Percentiles rank a stretch among this genome's conserved stretches.
phyloP scores from a whole-genome alignment of 805 yeast species.

The Candida methanosorbosa region DNA sequence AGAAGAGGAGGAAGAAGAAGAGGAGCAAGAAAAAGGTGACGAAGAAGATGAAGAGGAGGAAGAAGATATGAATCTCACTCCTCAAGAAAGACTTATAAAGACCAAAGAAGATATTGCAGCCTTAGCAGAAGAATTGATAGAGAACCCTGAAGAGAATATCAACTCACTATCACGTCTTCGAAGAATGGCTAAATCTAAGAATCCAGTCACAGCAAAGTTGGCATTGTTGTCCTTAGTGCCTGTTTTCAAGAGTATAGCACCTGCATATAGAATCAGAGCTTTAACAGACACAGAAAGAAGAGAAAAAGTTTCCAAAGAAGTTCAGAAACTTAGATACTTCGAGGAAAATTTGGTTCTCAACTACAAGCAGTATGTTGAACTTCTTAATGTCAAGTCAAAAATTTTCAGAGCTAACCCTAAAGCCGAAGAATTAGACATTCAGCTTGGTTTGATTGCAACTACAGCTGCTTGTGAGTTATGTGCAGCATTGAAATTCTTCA shows the following conservation, averaged over 20 bases:
- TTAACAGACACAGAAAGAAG: slow-evolving; percentile 71
- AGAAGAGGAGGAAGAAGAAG: slow-evolving; percentile 8
- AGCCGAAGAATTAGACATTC: slow-evolving; percentile 25
- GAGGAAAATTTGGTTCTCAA: slow-evolving; percentile 70
- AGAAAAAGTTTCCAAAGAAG: slow-evolving; percentile 79
- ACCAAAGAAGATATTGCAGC: slow-evolving; percentile 81
- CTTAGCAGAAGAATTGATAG: slow-evolving; percentile 66
- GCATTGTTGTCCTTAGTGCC: slow-evolving; percentile 75
- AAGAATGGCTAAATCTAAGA: slow-evolving; percentile 60
- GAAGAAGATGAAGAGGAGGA: slow-evolving; percentile 19
- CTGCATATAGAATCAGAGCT: slow-evolving; percentile 81
- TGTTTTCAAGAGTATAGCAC: slow-evolving; percentile 77
- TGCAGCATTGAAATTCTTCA: slow-evolving; percentile 65
- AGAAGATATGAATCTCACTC: slow-evolving; percentile 37
- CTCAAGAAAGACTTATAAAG: slow-evolving; percentile 44
- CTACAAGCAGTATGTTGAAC: slow-evolving; percentile 59
- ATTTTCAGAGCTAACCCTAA: slow-evolving; percentile 23
- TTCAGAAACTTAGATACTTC: slow-evolving; percentile 65
- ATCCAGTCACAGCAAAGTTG: slow-evolving; percentile 57
- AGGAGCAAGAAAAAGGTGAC: slow-evolving; percentile 8
- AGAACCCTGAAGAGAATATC: slow-evolving; percentile 84
- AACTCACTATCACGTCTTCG: slow-evolving; percentile 55
- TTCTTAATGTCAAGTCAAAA: slow-evolving; percentile 31
- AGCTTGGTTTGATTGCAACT: slow-evolving; percentile 50
- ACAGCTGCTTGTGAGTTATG: slow-evolving; percentile 76